Base-by-base conservation (phyloP, 768 basidiomycete genomes). In the Naganishia kalamii region DNA sequence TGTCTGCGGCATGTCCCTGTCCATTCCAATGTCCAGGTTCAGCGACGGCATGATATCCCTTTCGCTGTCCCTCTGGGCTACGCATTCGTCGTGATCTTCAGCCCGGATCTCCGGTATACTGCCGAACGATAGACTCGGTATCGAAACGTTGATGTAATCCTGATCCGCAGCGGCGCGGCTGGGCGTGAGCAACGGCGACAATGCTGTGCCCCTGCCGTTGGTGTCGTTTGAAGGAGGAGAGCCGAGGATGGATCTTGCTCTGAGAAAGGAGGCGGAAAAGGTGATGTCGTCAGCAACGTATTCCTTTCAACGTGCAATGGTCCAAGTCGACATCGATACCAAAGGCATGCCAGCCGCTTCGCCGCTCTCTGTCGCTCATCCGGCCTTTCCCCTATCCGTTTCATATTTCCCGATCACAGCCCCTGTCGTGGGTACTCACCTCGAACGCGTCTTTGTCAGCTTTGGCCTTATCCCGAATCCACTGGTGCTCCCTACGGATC, bases 371-470 rank as follows among this genome's bases (percentile, higher is more conserved):
- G 13, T 46, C 25, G 25, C 43, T n/a, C 32, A 37, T 10, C 21
- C 5, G 17, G 4, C 43, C 25, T 17, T 11, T 29, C 27, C 47
- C 60, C 60, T 32, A 12, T 47, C 19, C 60, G 44, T 46, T 35
- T 46, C 62, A 63, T 21, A 33, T 33, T 57, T 35, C 10, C 21
- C 37, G 37, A 35, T 6, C 23, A 37, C 4, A 57, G 4, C 23
- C 4, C 37, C 19, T 40, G 12, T 13, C 17, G 21, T 27, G 48
- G 37, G 21, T 12, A 50, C 62, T 63, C 48, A 63, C 62, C 62
- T 63, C 27, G 62, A 63, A 25, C 62, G 46, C 29, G 62, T 50
- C 21, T 27, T 48, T n/a, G 62, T 63, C 62, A 63, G 29, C 47
- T 50, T 63, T 21, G 62, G 62, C 17, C 43, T 25, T 3, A 46